phyloP scores from a whole-genome alignment of 2,329 filamentous ascomycete genomes.

The Trichoderma citrinoviride region DNA sequence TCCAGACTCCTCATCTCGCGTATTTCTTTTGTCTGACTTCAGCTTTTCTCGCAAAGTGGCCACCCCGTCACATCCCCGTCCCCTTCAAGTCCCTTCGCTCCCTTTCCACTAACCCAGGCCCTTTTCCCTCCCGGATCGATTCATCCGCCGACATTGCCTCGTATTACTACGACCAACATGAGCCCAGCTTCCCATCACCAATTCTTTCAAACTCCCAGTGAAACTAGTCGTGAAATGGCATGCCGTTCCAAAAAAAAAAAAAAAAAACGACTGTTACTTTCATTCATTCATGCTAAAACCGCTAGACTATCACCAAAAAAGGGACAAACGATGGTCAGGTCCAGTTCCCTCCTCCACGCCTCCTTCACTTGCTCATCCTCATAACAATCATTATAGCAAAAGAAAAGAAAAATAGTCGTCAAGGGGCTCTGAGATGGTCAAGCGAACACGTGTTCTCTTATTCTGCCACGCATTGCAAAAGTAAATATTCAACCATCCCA shows the following conservation, averaged over 20 bases:
- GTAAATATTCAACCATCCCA: background rate
- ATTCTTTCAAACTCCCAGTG: background rate
- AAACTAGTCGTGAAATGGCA: background rate
- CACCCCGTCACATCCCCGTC: background rate
- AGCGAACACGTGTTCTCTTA: background rate
- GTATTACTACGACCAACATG: background rate
- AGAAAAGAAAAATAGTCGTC: background rate
- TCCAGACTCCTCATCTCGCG: background rate
- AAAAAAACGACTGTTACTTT: background rate
- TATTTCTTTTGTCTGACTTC: background rate
- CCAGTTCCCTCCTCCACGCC: background rate
- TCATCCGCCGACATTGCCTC: background rate
- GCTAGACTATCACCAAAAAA: conserved; percentile 4
- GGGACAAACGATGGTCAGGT: background rate
- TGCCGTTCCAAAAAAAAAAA: background rate
- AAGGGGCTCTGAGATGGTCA: background rate
- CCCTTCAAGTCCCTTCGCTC: background rate
- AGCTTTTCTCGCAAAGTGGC: background rate
- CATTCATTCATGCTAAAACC: conserved; percentile 12
- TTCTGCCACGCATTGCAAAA: background rate
- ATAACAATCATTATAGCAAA: conserved; percentile 1
- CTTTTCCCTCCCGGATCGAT: background rate
- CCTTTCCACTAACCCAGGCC: background rate
- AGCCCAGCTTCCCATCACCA: background rate
- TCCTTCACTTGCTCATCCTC: background rate